These are phyloP conservation scores for Talaromyces funiculosus DNA, from an alignment of 2,329 filamentous ascomycete species.

Conservation along the genomic window DNA sequence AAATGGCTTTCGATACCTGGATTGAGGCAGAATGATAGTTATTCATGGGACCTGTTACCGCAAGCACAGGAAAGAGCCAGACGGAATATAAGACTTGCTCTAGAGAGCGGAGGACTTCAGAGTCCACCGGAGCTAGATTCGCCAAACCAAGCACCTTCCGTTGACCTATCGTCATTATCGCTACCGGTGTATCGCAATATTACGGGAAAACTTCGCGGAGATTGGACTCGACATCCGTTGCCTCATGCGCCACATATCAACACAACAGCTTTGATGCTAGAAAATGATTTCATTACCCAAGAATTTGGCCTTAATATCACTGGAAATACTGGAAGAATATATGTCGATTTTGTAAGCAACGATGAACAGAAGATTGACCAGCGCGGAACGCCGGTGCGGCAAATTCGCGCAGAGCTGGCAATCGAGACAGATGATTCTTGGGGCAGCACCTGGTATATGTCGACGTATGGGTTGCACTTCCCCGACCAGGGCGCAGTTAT, in stretches of 20 bases:
- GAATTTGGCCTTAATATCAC: conserved; percentile 79
- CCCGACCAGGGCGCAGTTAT: conserved; percentile 72
- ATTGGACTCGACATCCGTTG: conserved; percentile 59
- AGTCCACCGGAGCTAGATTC: conserved; percentile 25
- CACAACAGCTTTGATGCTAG: conserved; percentile 58
- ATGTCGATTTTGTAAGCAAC: conserved; percentile 60
- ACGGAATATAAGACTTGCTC: conserved; percentile 44
- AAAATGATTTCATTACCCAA: conserved; percentile 59
- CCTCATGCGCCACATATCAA: conserved; percentile 52
- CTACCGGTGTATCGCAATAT: conserved; percentile 69
- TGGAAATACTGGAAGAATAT: conserved; percentile 62
- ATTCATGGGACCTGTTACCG: conserved; percentile 69
- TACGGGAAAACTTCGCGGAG: conserved; percentile 69
- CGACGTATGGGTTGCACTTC: conserved; percentile 80
- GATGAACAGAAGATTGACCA: conserved; percentile 30
- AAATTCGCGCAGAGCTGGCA: conserved; percentile 63
- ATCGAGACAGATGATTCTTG: conserved; percentile 66
- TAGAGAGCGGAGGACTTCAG: conserved; percentile 28
- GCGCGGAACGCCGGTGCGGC: conserved; percentile 51
- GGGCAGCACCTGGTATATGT: conserved; percentile 72
- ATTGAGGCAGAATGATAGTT: conserved; percentile 65
- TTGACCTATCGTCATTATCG: conserved; percentile 33
- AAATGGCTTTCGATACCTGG: conserved; percentile 69
- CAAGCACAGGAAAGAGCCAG: conserved; percentile 61
- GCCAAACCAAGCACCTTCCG: conserved; percentile 19